Base-by-base conservation (phyloP, 768 basidiomycete species). In the Serendipita sp. region DNA sequence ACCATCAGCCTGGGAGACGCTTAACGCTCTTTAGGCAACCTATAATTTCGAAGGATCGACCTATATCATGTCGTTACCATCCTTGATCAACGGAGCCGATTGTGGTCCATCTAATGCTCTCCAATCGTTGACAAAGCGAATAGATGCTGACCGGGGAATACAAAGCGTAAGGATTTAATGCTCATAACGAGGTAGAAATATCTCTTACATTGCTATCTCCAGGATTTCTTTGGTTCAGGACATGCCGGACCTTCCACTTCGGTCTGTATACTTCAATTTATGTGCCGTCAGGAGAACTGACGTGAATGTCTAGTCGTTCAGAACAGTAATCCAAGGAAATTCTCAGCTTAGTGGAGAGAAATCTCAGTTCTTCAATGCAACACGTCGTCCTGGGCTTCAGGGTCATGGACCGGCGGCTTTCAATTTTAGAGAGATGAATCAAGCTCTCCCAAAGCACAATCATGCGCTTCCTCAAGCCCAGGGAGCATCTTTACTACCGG, bases 91-190 rank as follows among this genome's bases (percentile, higher is more conserved):
- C 52, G 84, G 83, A 45, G 78, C 88, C 1, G 89, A 91, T 48
- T 95, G 91, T 68, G 92, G 92, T 0, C 91, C 92, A 3, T 81
- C 81, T 0, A 95, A 92, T 72, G 83, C 90, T 10, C 73, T 95
- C 16, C 88, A 90, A 70, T 81, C 79, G 15, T 81, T 95, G 3
- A 79, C 87, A 0, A 93, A 92, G 70, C 78, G 81, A 50, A 85
- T 91, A 66, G 88, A 89, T 67, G 78, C 81, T 48, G 91, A 93
- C 71, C 79, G 88, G 69, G 88, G 87, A 6, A 70, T 81, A 1
- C 87, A 89, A 72, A 88, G 90, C 77, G 89, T 91, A 69, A 27
- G 72, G 70, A n/a, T 23, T 44, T 52, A 52, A 16, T 46, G 33
- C 58, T 45, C 63, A 40, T 46, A 31, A 48, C 29, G 31, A 43